Base-by-base conservation (phyloP, 1,139 yeast species). In the Magnusiomyces fungicola region DNA sequence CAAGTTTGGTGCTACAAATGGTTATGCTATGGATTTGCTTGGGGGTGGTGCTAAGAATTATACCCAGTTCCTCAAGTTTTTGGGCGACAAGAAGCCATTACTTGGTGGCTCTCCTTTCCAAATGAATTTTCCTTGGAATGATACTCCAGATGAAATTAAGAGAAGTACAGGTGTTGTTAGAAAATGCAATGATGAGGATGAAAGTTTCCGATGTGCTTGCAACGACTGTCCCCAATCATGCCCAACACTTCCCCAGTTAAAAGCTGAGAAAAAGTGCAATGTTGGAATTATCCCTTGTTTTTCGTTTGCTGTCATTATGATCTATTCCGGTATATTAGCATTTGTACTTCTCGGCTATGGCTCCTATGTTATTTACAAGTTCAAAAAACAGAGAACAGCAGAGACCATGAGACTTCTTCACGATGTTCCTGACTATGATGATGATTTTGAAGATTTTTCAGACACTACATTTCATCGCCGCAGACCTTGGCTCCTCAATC, bases 61-160 rank as follows among this genome's bases (percentile, higher is more conserved):
- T 62, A 62, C 71, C 41, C 80, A 79, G 48, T 92, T 92, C 62
- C 70, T 92, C 57, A 86, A 88, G 66, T 92, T 90, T 61, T 68
- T 92, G 51, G 97, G 97, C 5, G 97, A 90, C 63, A 95, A 89
- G 58, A 90, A 90, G 63, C 97, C 97, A 0, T 59, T 87, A 55
- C 70, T 92, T 4, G 97, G 97, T 0, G 97, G 97, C 0, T 87
- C 96, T 0, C 97, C 97, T 0, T 89, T 92, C 63, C 97, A 92
- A 63, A 90, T 92, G 57, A 83, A 90, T 63, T 89, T 80, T 63
- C 69, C 74, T 7, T 86, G 79, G 69, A 69, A 67, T 12, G 61
- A 63, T 1, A 67, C 66, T 38, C 66, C 69, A 0, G 51, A 54
- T 3, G 64, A 49, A 1, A 56, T 68, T 12, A 50, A 29, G 5